These are phyloP conservation scores for Stereocaulon alpinum DNA, from an alignment of 495 filamentous ascomycete genomes.

Conservation along the genomic window DNA sequence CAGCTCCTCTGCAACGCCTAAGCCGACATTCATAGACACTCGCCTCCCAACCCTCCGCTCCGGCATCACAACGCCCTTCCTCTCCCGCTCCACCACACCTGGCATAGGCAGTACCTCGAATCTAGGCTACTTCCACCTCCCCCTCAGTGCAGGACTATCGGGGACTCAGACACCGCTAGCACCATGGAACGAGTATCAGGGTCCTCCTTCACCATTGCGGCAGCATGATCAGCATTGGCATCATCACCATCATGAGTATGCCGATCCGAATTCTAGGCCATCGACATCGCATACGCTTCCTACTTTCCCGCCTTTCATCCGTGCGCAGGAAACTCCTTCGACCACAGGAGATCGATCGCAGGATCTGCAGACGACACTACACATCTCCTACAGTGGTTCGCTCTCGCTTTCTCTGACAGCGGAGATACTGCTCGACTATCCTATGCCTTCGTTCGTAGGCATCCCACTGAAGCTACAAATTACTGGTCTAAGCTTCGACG, in stretches of 20 bases:
- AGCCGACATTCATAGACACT: not conserved
- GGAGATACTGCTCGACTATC: constrained; percentile 92
- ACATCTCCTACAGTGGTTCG: constrained; percentile 77
- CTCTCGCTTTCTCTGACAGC: constrained; percentile 79
- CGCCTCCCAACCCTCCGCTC: not conserved
- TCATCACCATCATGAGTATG: constrained; percentile 2
- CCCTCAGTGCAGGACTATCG: constrained; percentile 63
- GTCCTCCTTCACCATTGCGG: constrained; percentile 1
- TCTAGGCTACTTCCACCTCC: constrained; percentile 82
- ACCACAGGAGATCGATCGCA: not conserved
- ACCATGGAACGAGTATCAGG: constrained; percentile 20
- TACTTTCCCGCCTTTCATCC: constrained; percentile 16
- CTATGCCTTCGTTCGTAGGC: constrained; percentile 91
- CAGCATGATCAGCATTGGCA: not conserved
- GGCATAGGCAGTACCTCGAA: constrained; percentile 82
- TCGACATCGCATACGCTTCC: constrained; percentile 33
- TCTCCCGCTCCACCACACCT: constrained; percentile 33
- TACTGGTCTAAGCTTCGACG: constrained; percentile 89
- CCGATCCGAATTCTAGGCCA: constrained; percentile 22
- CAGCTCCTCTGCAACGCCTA: not conserved
- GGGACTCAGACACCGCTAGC: constrained; percentile 77
- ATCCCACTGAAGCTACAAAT: constrained; percentile 87
- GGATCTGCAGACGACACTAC: constrained; percentile 83
- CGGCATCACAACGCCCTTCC: constrained; percentile 29
- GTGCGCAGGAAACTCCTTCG: too few species aligned